phyloP scores from a whole-genome alignment of 164 flowering plant genomes.

The Sextonia rubra region DNA sequence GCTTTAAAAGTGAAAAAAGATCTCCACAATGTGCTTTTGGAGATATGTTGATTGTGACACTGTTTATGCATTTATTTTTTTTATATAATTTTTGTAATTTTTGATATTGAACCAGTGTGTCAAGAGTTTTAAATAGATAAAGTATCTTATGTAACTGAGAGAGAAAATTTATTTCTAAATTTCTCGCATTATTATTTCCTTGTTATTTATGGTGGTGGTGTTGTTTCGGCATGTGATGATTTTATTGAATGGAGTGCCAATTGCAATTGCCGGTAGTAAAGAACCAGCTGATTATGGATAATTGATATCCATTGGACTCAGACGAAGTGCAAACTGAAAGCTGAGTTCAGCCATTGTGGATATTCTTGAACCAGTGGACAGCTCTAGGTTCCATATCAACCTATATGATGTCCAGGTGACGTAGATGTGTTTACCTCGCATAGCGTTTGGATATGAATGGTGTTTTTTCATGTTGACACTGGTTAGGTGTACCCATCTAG shows the following conservation, averaged over 20 bases:
- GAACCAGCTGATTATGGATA: conserved; percentile 94
- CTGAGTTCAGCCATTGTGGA: conserved; percentile 78
- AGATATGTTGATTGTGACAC: too few relatives aligned
- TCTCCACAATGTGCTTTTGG: too few relatives aligned
- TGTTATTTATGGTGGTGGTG: not conserved
- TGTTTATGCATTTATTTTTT: too few relatives aligned
- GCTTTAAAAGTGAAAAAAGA: too few relatives aligned
- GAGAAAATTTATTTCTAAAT: not conserved
- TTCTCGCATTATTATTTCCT: not conserved
- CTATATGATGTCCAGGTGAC: conserved; percentile 68
- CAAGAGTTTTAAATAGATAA: not conserved
- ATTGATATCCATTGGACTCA: conserved; percentile 75
- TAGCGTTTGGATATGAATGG: too few relatives aligned
- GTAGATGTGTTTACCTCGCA: not conserved
- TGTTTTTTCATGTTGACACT: too few relatives aligned
- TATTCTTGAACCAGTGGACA: conserved; percentile 65
- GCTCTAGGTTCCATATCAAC: conserved; percentile 78
- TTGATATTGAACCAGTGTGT: too few relatives aligned
- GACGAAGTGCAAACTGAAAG: conserved; percentile 71
- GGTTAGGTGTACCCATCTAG: too few relatives aligned
- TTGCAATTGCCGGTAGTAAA: conserved; percentile 82
- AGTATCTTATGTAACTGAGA: not conserved
- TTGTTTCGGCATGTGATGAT: conserved; percentile 79
- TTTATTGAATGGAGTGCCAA: conserved; percentile 70
- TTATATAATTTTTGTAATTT: too few relatives aligned